Base-by-base conservation (phyloP, 2,329 filamentous ascomycete genomes). In the Allantophomopsis lycopodina region DNA sequence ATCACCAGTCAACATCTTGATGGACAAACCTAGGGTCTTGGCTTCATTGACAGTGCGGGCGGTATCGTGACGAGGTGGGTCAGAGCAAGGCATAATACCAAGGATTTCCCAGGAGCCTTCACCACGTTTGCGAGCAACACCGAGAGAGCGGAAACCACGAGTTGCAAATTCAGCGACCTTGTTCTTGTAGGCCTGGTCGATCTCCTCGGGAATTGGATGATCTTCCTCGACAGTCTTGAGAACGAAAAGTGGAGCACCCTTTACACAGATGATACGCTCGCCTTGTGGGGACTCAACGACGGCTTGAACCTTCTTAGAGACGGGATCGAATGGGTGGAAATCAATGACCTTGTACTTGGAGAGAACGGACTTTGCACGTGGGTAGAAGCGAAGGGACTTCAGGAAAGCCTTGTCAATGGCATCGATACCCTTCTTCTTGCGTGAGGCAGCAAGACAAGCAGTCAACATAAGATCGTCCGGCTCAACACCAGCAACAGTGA, bases 1-100 rank as follows among this genome's bases (percentile, higher is more conserved):
- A 59, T 94, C 86, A 73, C 86, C 86, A 64, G 87, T 94, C 66
- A 94, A 75, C 85, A 94, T 94, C 73, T 94, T 94, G 65, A 94
- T 87, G 50, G 82, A 87, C 45, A 94, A 71, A 69, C 86, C 86
- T 43, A 94, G 76, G 47, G 69, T 73, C 71, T 91, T 89, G 55
- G 86, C 86, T 64, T 94, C 86, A 60, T 83, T 81, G 65, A 94
- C 83, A 45, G 87, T 94, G 60, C 84, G 83, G 54, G 79, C 84
- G 51, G 87, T 94, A 57, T 94, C 86, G 67, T 93, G 79, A 56
- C 87, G 83, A 51, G 86, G 86, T 52, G 87, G 87, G 60, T 94
- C 86, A 53, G 80, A 85, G 73, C 86, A 94, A 56, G 87, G 86
- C 83, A 94, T 89, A 55, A 94, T 94, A 55, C 86, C 86, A 51